Evolutionary conservation across 805 yeast genomes (phyloP), one percentile per base, ranked within the genome.

Genomic region (Starmerella scarabaei): DNA sequence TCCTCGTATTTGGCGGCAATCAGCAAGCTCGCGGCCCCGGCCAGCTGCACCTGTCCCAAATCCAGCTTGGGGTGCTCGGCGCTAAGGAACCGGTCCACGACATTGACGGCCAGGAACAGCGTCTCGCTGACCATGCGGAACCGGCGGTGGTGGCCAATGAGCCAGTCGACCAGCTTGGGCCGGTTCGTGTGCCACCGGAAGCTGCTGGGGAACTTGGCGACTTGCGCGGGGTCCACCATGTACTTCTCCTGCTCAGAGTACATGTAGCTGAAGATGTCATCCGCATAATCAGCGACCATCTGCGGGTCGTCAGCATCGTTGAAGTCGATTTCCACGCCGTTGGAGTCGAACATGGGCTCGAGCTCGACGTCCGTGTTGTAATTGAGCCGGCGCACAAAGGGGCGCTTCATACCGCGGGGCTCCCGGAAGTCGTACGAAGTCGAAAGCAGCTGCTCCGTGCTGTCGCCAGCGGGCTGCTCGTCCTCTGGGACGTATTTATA

Each of bases 1-100:
- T 86, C 96, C 63, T 86, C 95, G 58, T 80, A 82, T 61, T 85
- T 85, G 14, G 95, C 93, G 30, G 95, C 94, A 45, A 84, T 79
- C 59, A 84, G 82, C 42, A 86, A 63, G 11, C 86, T 70, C 1
- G 94, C 82, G 1, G 91, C 80, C 4, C 94, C 94, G 40, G 84
- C 67, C 45, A 85, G 68, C 64, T 86, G 96, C 36, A 86, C 61
- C 60, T 80, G 74, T 53, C 78, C 84, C 43, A 85, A 73, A 42
- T 78, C 78, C 53, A 80, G 84, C 40, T 68, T 64, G n/a, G n/a
- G n/a, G 4, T 86, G 72, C 53, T 77, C 84, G 40, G 68, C 63
- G 6, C 85, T 73, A 72, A 86, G 71, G 60, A 80, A 84, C 49
- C 95, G 64, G 62, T 86, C 96, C 82, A 85, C 78, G 40, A 82